Conservation (phyloP, 1,139 yeast species). For the Geotrichum cucujoidarum region DNA sequence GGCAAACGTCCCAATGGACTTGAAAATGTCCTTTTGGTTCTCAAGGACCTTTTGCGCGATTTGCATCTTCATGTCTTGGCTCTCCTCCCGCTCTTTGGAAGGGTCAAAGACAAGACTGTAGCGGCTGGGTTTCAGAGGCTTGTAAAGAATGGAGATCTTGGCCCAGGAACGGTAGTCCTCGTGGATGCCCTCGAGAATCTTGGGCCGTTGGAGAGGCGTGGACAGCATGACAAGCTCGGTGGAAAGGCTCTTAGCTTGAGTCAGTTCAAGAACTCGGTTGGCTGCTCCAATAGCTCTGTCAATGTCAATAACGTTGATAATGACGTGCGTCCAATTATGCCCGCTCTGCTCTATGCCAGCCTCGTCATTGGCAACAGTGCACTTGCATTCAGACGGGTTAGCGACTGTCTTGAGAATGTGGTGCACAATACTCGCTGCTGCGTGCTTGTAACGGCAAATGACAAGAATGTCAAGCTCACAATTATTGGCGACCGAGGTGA, state of each 20-base stretch:
- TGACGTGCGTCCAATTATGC: slow-evolving; percentile 33
- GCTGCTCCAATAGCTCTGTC: slow-evolving; percentile 25
- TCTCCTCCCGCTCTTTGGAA: slow-evolving; percentile 26
- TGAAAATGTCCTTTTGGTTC: slow-evolving; percentile 27
- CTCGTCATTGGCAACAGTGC: slow-evolving; percentile 22
- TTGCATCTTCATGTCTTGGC: slow-evolving; percentile 30
- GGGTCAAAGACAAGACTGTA: slow-evolving; percentile 33
- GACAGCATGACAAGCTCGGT: slow-evolving; percentile 32
- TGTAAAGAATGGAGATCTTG: slow-evolving; percentile 27
- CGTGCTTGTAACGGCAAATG: slow-evolving; percentile 33
- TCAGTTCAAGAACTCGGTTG: slow-evolving; percentile 9
- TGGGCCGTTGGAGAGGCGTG: slow-evolving; percentile 33
- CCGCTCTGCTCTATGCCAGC: background rate
- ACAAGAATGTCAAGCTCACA: slow-evolving; percentile 28
- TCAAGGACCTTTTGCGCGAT: slow-evolving; percentile 28
- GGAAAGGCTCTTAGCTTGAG: slow-evolving; percentile 1
- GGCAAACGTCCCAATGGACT: slow-evolving; percentile 16
- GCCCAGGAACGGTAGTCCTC: slow-evolving; percentile 16
- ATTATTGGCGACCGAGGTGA: slow-evolving; percentile 17
- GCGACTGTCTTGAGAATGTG: slow-evolving; percentile 34
- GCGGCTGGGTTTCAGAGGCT: slow-evolving; percentile 32
- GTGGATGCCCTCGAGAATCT: slow-evolving; percentile 23
- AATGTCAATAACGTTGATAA: slow-evolving; percentile 30
- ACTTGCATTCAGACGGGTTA: slow-evolving; percentile 27
- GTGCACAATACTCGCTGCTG: slow-evolving; percentile 33